A percentile compares a stretch with the other conserved stretches of the same genome.
Conservation (phyloP, 441 rosid genomes). For the Isatis lusitanica region DNA sequence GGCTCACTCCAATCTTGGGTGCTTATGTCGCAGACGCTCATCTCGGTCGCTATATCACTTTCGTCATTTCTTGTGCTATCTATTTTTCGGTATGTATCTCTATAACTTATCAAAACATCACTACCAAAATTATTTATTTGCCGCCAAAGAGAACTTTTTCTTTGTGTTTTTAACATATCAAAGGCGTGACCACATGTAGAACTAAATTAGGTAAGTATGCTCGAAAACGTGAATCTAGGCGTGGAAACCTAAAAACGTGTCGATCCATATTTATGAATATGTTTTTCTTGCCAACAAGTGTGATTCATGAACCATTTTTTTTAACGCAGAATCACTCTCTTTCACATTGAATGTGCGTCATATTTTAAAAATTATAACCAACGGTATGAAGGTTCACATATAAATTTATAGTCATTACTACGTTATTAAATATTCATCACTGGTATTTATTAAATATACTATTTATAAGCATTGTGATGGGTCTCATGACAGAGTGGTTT, state of each 20-base stretch:
- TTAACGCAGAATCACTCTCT: too few species aligned
- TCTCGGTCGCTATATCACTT: slow-evolving; percentile 91
- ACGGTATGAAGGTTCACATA: too few species aligned
- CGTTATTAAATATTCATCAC: too few species aligned
- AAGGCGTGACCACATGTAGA: background rate
- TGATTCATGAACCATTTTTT: background rate
- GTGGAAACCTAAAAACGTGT: background rate
- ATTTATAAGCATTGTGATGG: too few species aligned
- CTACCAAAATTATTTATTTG: too few species aligned
- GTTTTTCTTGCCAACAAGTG: background rate
- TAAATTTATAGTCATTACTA: too few species aligned
- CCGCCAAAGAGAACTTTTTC: too few species aligned
- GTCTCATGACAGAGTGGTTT: too few species aligned
- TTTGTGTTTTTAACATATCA: background rate
- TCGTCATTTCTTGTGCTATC: slow-evolving; percentile 49
- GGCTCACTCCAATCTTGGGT: slow-evolving; percentile 56
- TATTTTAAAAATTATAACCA: too few species aligned
- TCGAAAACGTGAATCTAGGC: background rate
- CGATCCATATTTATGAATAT: background rate
- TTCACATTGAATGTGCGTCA: too few species aligned
- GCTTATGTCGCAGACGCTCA: slow-evolving; percentile 56
- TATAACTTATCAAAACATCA: too few species aligned
- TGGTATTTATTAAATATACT: too few species aligned
- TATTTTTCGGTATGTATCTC: slow-evolving; percentile 54
- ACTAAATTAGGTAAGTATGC: background rate